Percentiles rank a stretch among this genome's conserved stretches.
Conservation (phyloP, 345 rosid species). For the Eucalyptus microcorys region DNA sequence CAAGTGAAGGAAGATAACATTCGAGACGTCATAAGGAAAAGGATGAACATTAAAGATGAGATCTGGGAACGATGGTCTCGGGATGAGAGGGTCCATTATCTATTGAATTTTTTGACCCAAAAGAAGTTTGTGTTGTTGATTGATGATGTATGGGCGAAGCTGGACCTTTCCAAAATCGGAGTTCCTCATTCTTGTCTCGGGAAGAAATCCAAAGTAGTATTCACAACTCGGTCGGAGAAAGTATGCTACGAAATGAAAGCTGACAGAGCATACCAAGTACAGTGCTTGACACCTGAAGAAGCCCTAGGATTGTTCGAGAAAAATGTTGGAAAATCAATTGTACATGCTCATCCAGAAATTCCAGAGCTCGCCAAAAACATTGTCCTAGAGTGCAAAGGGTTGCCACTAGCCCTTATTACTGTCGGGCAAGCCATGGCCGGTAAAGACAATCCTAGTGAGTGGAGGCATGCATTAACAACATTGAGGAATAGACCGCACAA, state of each 20-base stretch:
- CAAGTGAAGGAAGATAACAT: too few relatives aligned
- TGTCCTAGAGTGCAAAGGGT: neutral
- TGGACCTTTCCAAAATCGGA: too few relatives aligned
- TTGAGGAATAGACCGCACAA: neutral
- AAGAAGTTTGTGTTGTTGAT: too few relatives aligned
- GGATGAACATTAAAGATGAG: fast-evolving
- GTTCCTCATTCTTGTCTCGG: fast-evolving
- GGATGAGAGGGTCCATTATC: too few relatives aligned
- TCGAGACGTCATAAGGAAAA: fast-evolving
- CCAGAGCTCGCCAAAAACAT: neutral
- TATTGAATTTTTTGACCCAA: fast-evolving
- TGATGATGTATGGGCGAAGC: too few relatives aligned
- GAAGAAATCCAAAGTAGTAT: too few relatives aligned
- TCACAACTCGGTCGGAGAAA: fast-evolving
- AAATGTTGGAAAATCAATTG: fast-evolving
- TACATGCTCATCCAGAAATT: too few relatives aligned
- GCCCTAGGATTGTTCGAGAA: too few relatives aligned
- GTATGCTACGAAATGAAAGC: fast-evolving
- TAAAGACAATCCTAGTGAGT: neutral
- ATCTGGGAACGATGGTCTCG: fast-evolving
- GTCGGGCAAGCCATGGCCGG: neutral
- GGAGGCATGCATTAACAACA: neutral
- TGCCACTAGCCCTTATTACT: constrained; percentile 9
- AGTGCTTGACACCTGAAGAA: fast-evolving
- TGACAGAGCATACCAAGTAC: fast-evolving